A percentile compares a stretch with the other conserved stretches of the same genome.
Evolutionary conservation across 1,139 yeast species (phyloP).

Genomic region (Debaryomyces robertsiae): DNA sequence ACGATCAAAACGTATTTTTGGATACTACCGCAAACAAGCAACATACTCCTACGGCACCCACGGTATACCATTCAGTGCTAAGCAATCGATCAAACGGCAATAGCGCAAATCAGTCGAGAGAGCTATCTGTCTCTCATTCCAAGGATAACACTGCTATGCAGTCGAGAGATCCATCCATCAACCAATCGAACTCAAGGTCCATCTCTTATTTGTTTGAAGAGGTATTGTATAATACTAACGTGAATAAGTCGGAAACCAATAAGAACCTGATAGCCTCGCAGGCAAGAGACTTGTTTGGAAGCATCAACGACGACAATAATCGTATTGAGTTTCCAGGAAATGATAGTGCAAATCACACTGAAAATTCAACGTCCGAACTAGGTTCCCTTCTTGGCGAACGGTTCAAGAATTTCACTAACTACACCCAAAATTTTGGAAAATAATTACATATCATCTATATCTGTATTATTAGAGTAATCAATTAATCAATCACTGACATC

Average conservation of each 20-base stretch:
- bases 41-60: slow-evolving; percentile 29
- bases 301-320: slow-evolving; percentile 10
- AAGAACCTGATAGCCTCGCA: slow-evolving; percentile 9
- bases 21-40: slow-evolving; percentile 22
- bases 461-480: slow-evolving; percentile 3
- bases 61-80: slow-evolving; percentile 33
- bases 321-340: slow-evolving; percentile 15
- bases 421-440: slow-evolving; percentile 11
- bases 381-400: slow-evolving; percentile 35
- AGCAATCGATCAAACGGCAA: slow-evolving; percentile 22
- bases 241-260: slow-evolving; percentile 1
- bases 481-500: too few relatives aligned
- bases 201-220: slow-evolving; percentile 38
- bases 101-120: slow-evolving; percentile 20
- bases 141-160: slow-evolving; percentile 24
- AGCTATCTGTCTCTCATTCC: slow-evolving; percentile 11
- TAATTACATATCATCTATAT: not conserved
- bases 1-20: slow-evolving; percentile 36
- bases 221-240: slow-evolving; percentile 20
- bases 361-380: slow-evolving; percentile 33
- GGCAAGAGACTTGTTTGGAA: slow-evolving; percentile 16
- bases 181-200: slow-evolving; percentile 25
- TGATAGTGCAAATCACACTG: slow-evolving; percentile 22
- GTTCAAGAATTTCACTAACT: slow-evolving; percentile 27
- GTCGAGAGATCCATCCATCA: slow-evolving; percentile 11